Evolutionary conservation across 345 rosid genomes (phyloP).

Genomic region (Brassica juncea): DNA sequence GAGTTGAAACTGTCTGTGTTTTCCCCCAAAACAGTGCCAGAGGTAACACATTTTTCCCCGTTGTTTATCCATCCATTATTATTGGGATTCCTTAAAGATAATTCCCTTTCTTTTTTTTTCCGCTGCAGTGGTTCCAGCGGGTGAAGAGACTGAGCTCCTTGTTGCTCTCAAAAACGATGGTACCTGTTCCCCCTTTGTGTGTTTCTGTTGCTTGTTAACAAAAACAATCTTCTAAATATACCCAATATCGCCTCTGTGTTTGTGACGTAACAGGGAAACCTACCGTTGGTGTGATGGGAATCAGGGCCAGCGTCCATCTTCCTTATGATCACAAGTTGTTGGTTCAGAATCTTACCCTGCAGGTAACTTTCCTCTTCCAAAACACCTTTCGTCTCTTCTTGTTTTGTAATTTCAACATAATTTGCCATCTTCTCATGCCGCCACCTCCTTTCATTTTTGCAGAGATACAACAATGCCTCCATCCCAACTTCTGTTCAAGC

Average conservation of each 20-base stretch:
- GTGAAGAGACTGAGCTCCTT: constrained; percentile 83
- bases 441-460: constrained; percentile 30
- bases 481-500: constrained; percentile 78
- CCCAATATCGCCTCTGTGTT: background rate
- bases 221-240: background rate
- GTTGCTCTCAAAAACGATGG: constrained; percentile 91
- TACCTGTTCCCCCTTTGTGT: constrained; percentile 36
- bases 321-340: constrained; percentile 70
- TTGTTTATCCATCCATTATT: background rate
- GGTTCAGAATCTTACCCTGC: constrained; percentile 85
- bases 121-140: constrained; percentile 75
- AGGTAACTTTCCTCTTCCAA: constrained; percentile 48
- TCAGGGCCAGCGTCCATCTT: constrained; percentile 89
- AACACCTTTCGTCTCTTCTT: background rate
- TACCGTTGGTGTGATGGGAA: constrained; percentile 65
- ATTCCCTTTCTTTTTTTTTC: constrained; percentile 11
- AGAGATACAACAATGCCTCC: constrained; percentile 90
- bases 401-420: background rate
- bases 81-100: background rate
- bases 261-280: constrained; percentile 56
- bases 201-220: background rate
- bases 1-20: constrained; percentile 66
- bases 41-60: constrained; percentile 40
- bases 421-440: background rate
- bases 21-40: constrained; percentile 85